Percentiles rank a stretch among this genome's conserved stretches.
phyloP scores from a whole-genome alignment of 179 eudicot genomes.

The Gypsophila paniculata region DNA sequence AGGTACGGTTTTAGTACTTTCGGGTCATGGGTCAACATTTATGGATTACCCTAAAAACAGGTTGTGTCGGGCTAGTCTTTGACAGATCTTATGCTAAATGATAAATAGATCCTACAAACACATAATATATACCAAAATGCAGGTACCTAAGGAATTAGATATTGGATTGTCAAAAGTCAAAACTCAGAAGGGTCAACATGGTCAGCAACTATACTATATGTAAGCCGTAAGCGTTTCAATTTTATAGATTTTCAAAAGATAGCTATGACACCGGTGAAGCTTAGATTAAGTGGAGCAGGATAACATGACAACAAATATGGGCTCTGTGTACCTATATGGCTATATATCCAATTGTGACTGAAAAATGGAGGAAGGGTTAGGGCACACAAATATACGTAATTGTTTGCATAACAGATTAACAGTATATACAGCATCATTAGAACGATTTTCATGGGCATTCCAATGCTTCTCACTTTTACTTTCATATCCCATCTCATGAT shows the following conservation, averaged over 20 bases:
- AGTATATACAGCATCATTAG: not conserved
- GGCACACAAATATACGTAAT: no score
- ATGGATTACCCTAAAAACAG: no score
- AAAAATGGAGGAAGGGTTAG: not conserved
- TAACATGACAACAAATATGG: not conserved
- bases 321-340: not conserved
- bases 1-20: no score
- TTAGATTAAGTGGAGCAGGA: no score
- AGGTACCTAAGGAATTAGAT: not conserved
- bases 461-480: not conserved
- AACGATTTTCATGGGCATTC: no score
- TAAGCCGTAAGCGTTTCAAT: not conserved
- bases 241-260: not conserved
- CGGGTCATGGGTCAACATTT: no score
- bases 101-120: not conserved
- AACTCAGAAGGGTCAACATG: not conserved
- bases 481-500: slow-evolving; percentile 6
- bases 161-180: not conserved
- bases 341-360: not conserved
- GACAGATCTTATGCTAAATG: no score
- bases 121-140: not conserved
- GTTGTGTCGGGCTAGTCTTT: no score
- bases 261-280: not conserved
- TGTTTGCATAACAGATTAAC: not conserved
- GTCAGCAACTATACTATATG: not conserved